phyloP scores from a whole-genome alignment of 768 basidiomycete species.

The Cubamyces sp. region DNA sequence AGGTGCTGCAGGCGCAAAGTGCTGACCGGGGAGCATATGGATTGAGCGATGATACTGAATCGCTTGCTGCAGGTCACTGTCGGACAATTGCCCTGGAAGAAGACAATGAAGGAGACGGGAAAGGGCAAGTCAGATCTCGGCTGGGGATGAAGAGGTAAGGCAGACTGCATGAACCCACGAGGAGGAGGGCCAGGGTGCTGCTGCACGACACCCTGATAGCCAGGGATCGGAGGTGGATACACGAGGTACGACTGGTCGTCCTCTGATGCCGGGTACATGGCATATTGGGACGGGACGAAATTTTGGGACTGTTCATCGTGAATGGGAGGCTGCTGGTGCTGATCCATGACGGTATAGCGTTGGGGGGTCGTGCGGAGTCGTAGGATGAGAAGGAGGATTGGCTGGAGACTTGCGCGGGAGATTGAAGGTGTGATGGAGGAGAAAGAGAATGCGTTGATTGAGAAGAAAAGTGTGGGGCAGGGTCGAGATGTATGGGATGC shows the following conservation, averaged over 20 bases:
- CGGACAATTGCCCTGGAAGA: constrained; percentile 63
- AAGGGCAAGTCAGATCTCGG: constrained; percentile 59
- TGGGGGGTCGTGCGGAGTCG: constrained; percentile 27
- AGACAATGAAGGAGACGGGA: constrained; percentile 43
- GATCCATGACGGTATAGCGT: constrained; percentile 27
- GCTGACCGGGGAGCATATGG: constrained; percentile 69
- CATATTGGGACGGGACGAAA: constrained; percentile 36
- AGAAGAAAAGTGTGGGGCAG: constrained; percentile 33
- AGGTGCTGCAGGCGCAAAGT: constrained; percentile 48
- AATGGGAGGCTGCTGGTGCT: constrained; percentile 32
- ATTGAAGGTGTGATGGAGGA: constrained; percentile 36
- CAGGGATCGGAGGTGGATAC: constrained; percentile 50
- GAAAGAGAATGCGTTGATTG: constrained; percentile 28
- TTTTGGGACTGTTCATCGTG: constrained; percentile 37
- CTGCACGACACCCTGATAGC: constrained; percentile 54
- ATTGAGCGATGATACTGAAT: constrained; percentile 60
- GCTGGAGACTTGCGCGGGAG: constrained; percentile 29
- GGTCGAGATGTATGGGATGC: constrained; percentile 26
- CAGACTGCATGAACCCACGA: constrained; percentile 60
- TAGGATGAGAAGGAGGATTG: constrained; percentile 28
- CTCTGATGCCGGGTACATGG: constrained; percentile 41
- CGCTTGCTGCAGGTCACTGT: constrained; percentile 70
- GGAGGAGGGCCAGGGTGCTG: constrained; percentile 57
- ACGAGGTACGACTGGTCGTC: constrained; percentile 37
- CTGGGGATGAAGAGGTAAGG: constrained; percentile 44